A percentile compares a stretch with the other conserved stretches of the same genome.
Evolutionary conservation across 352 stramenopile genomes (phyloP).

Genomic region (Globisporangium acanthophoron): DNA sequence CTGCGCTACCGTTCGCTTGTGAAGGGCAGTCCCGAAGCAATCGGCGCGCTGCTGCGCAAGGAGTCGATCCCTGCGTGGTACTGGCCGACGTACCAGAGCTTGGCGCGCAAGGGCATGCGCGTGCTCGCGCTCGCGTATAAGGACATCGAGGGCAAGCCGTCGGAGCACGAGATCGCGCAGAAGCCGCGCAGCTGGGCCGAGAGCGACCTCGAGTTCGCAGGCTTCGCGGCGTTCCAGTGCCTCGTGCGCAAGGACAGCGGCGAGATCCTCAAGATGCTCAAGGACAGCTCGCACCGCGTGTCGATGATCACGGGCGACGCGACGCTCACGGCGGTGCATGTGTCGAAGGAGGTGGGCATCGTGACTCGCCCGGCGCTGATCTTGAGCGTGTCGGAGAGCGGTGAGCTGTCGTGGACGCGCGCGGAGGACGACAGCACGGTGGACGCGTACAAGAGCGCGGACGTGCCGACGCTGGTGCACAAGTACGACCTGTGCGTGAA

Average conservation of each 20-base stretch:
- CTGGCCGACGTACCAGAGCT: conserved; percentile 81
- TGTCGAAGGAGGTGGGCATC: conserved; percentile 95
- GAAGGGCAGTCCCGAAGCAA: conserved; percentile 96
- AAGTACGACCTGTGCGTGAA: conserved; percentile 87
- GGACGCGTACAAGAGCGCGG: conserved; percentile 58
- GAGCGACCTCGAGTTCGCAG: conserved; percentile 92
- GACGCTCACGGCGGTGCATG: conserved; percentile 95
- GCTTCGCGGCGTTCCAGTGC: conserved; percentile 90
- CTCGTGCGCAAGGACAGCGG: conserved; percentile 95
- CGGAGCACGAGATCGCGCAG: conserved; percentile 70
- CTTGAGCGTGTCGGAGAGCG: conserved; percentile 35
- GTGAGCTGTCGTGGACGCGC: conserved; percentile 71
- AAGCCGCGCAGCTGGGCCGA: conserved; percentile 89
- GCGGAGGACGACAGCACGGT: conserved; percentile 69
- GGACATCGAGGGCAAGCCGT: conserved; percentile 73
- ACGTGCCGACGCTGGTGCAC: conserved; percentile 53
- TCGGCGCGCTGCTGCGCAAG: conserved; percentile 81
- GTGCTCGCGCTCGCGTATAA: conserved; percentile 96
- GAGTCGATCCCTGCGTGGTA: conserved; percentile 88
- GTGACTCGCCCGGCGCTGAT: conserved; percentile 74
- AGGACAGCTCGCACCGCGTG: conserved; percentile 88
- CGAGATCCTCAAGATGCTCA: conserved; percentile 91
- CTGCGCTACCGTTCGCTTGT: conserved; percentile 87
- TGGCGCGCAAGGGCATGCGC: conserved; percentile 81
- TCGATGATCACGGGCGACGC: conserved; percentile 99